phyloP scores from a whole-genome alignment of 768 basidiomycete species.

The Crucibulum laeve region DNA sequence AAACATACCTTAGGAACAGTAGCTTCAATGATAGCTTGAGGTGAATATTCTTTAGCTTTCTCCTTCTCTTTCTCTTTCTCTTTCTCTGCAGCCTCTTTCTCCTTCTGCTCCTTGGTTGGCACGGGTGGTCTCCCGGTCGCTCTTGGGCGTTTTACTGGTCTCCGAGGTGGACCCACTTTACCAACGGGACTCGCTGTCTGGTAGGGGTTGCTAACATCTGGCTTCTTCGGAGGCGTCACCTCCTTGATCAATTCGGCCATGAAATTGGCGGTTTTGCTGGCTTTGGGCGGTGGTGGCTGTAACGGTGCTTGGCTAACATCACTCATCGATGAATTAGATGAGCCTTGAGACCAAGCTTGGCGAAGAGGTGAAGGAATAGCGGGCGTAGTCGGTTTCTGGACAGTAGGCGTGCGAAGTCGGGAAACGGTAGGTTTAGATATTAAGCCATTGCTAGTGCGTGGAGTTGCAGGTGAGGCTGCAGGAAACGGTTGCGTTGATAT shows the following conservation, averaged over 20 bases:
- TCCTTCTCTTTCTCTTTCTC: constrained; percentile 23
- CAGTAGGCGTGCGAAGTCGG: constrained; percentile 36
- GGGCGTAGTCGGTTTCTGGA: constrained; percentile 54
- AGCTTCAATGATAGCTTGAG: constrained; percentile 72
- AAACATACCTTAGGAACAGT: constrained; percentile 64
- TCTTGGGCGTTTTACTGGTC: constrained; percentile 40
- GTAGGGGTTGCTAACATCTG: constrained; percentile 76
- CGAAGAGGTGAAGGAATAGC: constrained; percentile 71
- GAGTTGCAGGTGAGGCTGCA: constrained; percentile 20
- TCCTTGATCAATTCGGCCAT: constrained; percentile 72
- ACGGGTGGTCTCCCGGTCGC: constrained; percentile 33
- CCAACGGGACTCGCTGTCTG: constrained; percentile 66
- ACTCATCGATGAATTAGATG: constrained; percentile 28
- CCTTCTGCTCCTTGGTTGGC: constrained; percentile 20
- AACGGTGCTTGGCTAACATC: constrained; percentile 20
- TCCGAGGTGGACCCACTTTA: constrained; percentile 35
- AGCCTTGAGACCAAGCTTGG: constrained; percentile 60
- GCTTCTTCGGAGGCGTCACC: constrained; percentile 57
- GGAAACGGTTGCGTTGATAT: constrained; percentile 29
- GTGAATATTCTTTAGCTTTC: constrained; percentile 32
- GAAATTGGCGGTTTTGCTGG: constrained; percentile 63
- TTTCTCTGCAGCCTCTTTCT: constrained; percentile 18
- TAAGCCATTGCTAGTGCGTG: constrained; percentile 18
- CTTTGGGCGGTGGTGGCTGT: constrained; percentile 33
- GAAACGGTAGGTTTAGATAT: constrained; percentile 17